phyloP scores from a whole-genome alignment of 1,284 basidiomycete species.

The Cutaneotrichosporon cavernicola region DNA sequence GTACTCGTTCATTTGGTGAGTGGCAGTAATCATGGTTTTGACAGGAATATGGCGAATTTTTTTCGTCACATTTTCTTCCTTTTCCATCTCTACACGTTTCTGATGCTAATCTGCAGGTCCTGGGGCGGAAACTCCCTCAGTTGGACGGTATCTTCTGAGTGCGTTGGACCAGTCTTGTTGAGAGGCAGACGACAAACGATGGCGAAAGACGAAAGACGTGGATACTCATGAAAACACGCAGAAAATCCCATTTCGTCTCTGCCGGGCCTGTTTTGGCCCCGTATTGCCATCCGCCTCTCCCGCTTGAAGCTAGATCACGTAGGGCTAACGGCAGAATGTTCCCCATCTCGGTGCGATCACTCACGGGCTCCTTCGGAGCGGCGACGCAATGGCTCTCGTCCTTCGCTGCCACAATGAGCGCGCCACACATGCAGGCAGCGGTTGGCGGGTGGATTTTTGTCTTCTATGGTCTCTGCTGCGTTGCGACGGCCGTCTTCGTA shows the following conservation, averaged over 20 bases:
- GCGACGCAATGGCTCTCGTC: slow-evolving; percentile 36
- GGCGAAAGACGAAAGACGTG: too few relatives aligned
- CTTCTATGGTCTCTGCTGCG: slow-evolving; percentile 40
- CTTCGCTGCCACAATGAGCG: slow-evolving; percentile 39
- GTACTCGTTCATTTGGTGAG: slow-evolving; percentile 26
- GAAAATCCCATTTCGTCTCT: too few relatives aligned
- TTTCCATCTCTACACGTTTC: background rate
- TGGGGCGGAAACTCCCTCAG: slow-evolving; percentile 38
- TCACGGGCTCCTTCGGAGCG: slow-evolving; percentile 36
- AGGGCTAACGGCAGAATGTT: slow-evolving; percentile 26
- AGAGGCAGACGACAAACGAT: too few relatives aligned
- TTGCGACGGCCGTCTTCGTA: slow-evolving; percentile 33
- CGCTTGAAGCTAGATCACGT: too few relatives aligned
- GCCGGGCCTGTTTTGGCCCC: too few relatives aligned
- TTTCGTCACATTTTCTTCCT: background rate
- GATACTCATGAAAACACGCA: too few relatives aligned
- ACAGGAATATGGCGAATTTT: background rate
- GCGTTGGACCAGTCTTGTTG: background rate
- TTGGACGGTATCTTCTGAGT: slow-evolving; percentile 34
- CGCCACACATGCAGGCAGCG: slow-evolving; percentile 32
- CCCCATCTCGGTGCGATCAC: slow-evolving; percentile 33
- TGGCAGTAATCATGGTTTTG: background rate
- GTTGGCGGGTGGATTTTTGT: slow-evolving; percentile 36
- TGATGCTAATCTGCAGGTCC: background rate
- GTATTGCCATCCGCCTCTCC: too few relatives aligned